phyloP scores from a whole-genome alignment of 2,329 filamentous ascomycete genomes.

The Periconia macrospinosa region DNA sequence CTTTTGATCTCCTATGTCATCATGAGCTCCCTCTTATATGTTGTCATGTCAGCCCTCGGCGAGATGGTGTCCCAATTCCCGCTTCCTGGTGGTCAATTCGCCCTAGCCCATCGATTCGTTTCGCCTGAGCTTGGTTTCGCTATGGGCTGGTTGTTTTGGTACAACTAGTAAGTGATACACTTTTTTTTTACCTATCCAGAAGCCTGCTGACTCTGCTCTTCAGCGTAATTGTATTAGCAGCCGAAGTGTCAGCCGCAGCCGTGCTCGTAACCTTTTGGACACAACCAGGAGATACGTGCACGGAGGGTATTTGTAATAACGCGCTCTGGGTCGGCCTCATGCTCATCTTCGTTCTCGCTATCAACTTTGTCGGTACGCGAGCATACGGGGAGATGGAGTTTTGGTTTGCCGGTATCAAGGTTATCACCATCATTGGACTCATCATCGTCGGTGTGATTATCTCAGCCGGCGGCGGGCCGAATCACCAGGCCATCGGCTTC shows the following conservation, averaged over 20 bases:
- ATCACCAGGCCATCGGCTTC: conserved; percentile 46
- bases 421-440: conserved; percentile 47
- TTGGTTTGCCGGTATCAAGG: not conserved
- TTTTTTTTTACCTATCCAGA: not conserved
- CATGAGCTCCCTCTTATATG: not conserved
- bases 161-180: not conserved
- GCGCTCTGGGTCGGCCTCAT: not conserved
- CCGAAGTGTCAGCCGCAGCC: not conserved
- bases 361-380: not conserved
- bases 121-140: not conserved
- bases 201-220: not conserved
- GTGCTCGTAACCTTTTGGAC: not conserved
- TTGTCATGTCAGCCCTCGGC: not conserved
- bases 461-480: conserved; percentile 49
- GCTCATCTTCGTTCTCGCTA: not conserved
- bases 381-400: not conserved
- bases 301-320: too few species aligned
- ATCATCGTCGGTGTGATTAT: conserved; percentile 46
- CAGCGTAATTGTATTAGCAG: not conserved
- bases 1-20: not conserved
- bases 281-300: not conserved
- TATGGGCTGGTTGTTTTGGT: not conserved
- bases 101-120: not conserved
- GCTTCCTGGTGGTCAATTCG: not conserved
- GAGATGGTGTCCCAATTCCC: not conserved